Evolutionary conservation across 78 protist genomes (phyloP), one percentile per base, ranked within the genome.

Genomic region (Guillardia theta): DNA sequence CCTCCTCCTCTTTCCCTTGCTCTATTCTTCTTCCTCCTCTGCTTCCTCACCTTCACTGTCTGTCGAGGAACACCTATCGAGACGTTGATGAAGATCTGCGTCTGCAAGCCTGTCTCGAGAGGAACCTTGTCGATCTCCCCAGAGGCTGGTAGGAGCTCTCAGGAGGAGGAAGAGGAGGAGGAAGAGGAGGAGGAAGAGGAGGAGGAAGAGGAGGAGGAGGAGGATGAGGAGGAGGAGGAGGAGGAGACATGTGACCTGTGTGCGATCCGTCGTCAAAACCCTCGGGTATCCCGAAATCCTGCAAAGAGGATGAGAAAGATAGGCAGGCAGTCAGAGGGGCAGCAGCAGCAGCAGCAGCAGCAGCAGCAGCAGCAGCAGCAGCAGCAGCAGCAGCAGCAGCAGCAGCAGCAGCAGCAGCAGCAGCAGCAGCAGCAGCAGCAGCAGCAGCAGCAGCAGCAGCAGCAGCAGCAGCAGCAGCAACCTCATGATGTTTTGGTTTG

Each of bases 71-170:
- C 19, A 19, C 64, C 64, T 15, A 64, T 27, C 43, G 36, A 64
- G 9, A 64, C 87, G 87, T 70, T 70, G 44, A 70, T 70, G 87
- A 70, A 70, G 45, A 70, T 70, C 87, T 70, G 87, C 87, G 87
- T 70, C 41, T 70, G 45, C 41, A 70, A 6, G 41, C 87, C 87
- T 15, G 87, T 70, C 47, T 70, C 87, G 39, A 70, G 87, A 1
- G 87, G 87, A 37, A 70, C 87, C 87, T 70, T 37, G 43, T 12
- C 78, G 78, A 64, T n/a, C n/a, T n/a, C n/a, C n/a, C n/a, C n/a
- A n/a, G n/a, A n/a, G n/a, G n/a, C n/a, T n/a, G n/a, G n/a, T n/a
- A n/a, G n/a, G n/a, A n/a, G n/a, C n/a, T 50, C 30, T 50, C 30
- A 50, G 58, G 58, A 50, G 58, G 58, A 50, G 58, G 41, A 12